Percentiles rank a stretch among this genome's conserved stretches.
Evolutionary conservation across 805 yeast species (phyloP).

Genomic region (Teunomyces pallodes): DNA sequence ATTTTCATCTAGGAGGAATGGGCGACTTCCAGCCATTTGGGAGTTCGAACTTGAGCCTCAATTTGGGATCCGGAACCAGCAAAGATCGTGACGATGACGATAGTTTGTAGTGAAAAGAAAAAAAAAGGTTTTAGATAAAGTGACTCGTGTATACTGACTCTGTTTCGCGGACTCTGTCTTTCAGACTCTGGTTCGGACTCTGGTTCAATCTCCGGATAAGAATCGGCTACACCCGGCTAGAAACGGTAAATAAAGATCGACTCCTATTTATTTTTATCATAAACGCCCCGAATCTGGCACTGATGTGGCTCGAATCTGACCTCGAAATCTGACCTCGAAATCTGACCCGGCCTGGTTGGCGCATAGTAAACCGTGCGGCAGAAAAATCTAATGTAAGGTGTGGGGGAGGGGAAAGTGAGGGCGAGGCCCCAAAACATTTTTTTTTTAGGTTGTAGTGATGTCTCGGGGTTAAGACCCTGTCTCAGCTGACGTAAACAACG

Average conservation of each 20-base stretch:
- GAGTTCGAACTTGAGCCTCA: slow-evolving; percentile 3
- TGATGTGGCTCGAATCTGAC: too few species aligned
- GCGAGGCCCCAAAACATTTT: neutral
- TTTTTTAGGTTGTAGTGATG: neutral
- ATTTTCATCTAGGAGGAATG: slow-evolving; percentile 10
- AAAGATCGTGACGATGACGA: neutral
- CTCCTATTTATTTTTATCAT: too few species aligned
- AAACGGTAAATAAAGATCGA: too few species aligned
- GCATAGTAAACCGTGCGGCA: neutral
- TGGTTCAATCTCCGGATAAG: too few species aligned
- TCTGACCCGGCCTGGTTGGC: neutral
- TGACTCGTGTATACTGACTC: neutral
- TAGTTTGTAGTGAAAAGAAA: neutral
- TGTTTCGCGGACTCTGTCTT: neutral
- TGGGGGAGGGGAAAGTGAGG: neutral
- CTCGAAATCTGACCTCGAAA: neutral
- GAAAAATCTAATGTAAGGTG: neutral
- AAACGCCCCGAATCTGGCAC: too few species aligned
- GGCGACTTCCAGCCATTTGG: slow-evolving; percentile 16
- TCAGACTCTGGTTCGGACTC: too few species aligned
- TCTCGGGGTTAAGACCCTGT: neutral
- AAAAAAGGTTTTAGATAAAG: neutral
- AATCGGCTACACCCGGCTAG: too few species aligned
- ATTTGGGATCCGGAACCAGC: neutral
- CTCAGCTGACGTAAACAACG: neutral